A percentile compares a stretch with the other conserved stretches of the same genome.
phyloP scores from a whole-genome alignment of 2,329 filamentous ascomycete species.

The Fusarium xylarioides region DNA sequence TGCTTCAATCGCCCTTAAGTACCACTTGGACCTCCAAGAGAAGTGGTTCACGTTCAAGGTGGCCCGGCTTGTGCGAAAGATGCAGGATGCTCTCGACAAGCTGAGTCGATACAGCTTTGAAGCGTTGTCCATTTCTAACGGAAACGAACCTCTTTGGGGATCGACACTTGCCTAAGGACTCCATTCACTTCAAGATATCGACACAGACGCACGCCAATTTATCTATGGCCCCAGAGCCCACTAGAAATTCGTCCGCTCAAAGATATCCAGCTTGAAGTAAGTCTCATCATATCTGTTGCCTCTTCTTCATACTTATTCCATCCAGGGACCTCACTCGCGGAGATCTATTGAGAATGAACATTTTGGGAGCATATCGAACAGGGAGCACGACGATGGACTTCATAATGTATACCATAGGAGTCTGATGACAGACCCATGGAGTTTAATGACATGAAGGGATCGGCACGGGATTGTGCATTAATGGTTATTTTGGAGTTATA shows the following conservation, averaged over 20 bases:
- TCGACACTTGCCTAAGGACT: background rate
- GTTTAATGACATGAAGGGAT: background rate
- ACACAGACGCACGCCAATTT: background rate
- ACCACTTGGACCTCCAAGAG: background rate
- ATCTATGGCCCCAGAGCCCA: background rate
- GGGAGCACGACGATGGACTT: background rate
- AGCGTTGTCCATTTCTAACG: background rate
- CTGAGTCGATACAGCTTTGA: background rate
- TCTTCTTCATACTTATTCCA: background rate
- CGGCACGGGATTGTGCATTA: background rate
- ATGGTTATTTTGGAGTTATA: background rate
- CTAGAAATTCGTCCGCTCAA: background rate
- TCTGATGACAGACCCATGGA: background rate
- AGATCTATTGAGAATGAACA: background rate
- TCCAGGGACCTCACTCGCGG: background rate
- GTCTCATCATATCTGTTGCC: background rate
- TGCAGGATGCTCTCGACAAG: constrained; percentile 20
- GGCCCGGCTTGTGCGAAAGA: background rate
- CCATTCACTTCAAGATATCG: background rate
- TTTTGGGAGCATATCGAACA: background rate
- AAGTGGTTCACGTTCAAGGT: background rate
- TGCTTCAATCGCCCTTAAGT: rapidly evolving
- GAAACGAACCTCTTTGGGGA: background rate
- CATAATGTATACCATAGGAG: background rate
- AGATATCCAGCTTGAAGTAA: background rate